Evolutionary conservation across 1,284 basidiomycete genomes (phyloP).

Genomic region (Ceratorhiza oryzae-sativae): DNA sequence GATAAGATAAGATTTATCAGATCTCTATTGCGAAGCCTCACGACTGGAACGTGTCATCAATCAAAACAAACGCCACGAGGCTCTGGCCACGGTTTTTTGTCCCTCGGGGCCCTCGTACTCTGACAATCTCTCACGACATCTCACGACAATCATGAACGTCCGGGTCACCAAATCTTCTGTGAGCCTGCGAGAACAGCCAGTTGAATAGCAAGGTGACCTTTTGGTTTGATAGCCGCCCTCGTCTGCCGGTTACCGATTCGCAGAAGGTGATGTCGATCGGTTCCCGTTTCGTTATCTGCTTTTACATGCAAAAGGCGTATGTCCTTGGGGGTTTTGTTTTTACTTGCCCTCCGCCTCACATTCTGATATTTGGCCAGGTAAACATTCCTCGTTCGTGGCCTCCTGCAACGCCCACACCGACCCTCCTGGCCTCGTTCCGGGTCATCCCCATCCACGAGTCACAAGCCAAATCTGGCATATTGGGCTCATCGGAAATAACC

Average conservation of each 20-base stretch:
- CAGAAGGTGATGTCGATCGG: not conserved
- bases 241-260: not conserved
- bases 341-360: not conserved
- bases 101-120: not conserved
- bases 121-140: not conserved
- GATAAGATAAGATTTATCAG: not conserved
- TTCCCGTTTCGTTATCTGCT: not conserved
- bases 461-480: not conserved
- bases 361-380: not conserved
- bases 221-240: not conserved
- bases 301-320: not conserved
- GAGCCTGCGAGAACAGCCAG: too few species aligned
- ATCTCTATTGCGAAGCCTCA: not conserved
- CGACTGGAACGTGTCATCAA: constrained; percentile 7
- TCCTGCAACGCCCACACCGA: not conserved
- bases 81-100: not conserved
- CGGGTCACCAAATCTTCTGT: not conserved
- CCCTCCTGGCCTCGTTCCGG: not conserved
- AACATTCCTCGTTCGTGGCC: not conserved
- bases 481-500: not conserved
- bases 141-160: constrained; percentile 18
- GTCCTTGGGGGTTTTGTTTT: not conserved
- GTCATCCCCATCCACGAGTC: not conserved
- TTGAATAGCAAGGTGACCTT: too few species aligned
- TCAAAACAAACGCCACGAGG: constrained; percentile 24